A percentile compares a stretch with the other conserved stretches of the same genome.
Conservation (phyloP, 2,329 filamentous ascomycete species). For the Diaporthe citriasiana region DNA sequence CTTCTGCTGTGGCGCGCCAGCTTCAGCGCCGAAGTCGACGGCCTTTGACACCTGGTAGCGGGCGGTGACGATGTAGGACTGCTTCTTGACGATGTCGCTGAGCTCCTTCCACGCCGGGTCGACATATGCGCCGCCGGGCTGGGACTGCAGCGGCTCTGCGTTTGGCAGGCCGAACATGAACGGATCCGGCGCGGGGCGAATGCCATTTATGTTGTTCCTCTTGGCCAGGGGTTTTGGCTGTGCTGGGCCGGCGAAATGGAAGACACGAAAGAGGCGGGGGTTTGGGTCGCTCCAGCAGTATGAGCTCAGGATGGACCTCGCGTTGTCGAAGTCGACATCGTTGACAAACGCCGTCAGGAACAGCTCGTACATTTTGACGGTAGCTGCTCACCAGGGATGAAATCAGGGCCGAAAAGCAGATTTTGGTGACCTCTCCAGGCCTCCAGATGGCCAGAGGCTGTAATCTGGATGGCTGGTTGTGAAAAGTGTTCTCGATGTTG, state of each 20-base stretch:
- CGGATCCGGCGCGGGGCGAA: constrained; percentile 36
- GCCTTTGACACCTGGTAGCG: constrained; percentile 67
- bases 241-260: constrained; percentile 65
- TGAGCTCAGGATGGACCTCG: constrained; percentile 68
- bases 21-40: constrained; percentile 57
- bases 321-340: constrained; percentile 63
- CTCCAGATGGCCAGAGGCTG: not conserved
- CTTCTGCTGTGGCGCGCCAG: constrained; percentile 47
- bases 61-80: constrained; percentile 70
- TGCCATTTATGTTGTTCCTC: constrained; percentile 44
- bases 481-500: not conserved
- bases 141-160: constrained; percentile 15
- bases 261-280: constrained; percentile 63
- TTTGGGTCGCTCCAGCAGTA: constrained; percentile 69
- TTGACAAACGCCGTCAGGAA: constrained; percentile 69
- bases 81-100: constrained; percentile 66
- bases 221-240: constrained; percentile 43
- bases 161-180: constrained; percentile 39
- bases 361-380: constrained; percentile 68
- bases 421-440: not conserved
- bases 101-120: constrained; percentile 64
- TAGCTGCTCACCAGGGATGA: not conserved
- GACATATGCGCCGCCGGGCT: not conserved
- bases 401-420: not conserved
- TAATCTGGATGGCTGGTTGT: not conserved